phyloP scores from a whole-genome alignment of 257 asterid species.

The Solanum raphanifolium region DNA sequence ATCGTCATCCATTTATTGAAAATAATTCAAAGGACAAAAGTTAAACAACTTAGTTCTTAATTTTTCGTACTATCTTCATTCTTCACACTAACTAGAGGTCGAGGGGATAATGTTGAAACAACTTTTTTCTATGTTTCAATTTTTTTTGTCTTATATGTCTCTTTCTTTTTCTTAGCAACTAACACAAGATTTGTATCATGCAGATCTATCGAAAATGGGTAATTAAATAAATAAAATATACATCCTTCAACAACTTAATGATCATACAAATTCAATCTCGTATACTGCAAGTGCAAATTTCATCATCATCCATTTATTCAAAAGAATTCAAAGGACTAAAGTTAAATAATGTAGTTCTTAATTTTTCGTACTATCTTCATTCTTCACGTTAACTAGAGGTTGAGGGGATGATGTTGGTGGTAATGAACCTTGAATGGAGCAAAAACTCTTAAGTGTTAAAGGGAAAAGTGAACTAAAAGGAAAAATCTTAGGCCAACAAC shows the following conservation, averaged over 20 bases:
- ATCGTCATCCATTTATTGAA: not conserved
- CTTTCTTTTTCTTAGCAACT: no score
- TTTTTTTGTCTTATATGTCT: no score
- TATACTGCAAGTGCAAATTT: not conserved
- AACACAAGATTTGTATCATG: no score
- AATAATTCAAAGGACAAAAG: not conserved
- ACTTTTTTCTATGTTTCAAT: no score
- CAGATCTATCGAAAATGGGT: not conserved
- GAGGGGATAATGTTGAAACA: not conserved
- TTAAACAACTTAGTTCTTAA: not conserved
- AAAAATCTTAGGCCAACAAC: constrained; percentile 15
- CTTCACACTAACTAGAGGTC: not conserved
- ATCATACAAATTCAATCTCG: not conserved
- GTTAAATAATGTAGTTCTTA: not conserved
- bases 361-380: not conserved
- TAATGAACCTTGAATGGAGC: not conserved
- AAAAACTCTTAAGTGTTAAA: not conserved
- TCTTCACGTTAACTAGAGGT: not conserved
- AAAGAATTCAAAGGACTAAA: not conserved
- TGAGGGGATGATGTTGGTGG: not conserved
- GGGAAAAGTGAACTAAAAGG: constrained; percentile 14
- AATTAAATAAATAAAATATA: not conserved
- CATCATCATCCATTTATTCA: not conserved
- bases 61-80: not conserved
- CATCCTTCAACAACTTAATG: not conserved